Evolutionary conservation across 2,329 filamentous ascomycete species (phyloP).

Genomic region (Macroventuria anomochaeta): DNA sequence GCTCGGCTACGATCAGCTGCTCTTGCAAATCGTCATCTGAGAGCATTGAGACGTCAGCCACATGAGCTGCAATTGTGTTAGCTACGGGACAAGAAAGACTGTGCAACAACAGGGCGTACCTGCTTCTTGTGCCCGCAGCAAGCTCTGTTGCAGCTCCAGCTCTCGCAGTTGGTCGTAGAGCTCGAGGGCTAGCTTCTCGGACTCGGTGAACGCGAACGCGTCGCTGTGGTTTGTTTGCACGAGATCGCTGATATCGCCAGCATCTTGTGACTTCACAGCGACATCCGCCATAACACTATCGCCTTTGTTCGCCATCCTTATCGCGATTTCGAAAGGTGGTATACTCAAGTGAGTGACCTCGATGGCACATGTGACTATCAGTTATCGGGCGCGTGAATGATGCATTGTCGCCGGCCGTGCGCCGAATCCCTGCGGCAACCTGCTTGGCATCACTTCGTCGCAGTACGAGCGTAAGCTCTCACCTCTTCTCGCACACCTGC

Average conservation of each 20-base stretch:
- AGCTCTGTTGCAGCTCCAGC: constrained; percentile 73
- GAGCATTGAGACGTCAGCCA: constrained; percentile 44
- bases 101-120: constrained; percentile 22
- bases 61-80: constrained; percentile 35
- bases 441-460: constrained; percentile 34
- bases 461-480: constrained; percentile 24
- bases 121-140: constrained; percentile 60
- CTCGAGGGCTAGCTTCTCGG: constrained; percentile 70
- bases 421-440: constrained; percentile 36
- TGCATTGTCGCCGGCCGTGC: constrained; percentile 34
- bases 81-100: constrained; percentile 1
- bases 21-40: constrained; percentile 61
- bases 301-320: constrained; percentile 30
- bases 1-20: constrained; percentile 62
- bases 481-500: constrained; percentile 23
- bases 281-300: constrained; percentile 35
- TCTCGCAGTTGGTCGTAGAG: constrained; percentile 76
- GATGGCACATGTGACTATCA: constrained; percentile 15
- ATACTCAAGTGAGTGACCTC: background rate
- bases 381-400: constrained; percentile 25
- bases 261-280: constrained; percentile 12
- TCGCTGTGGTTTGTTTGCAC: constrained; percentile 54
- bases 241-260: constrained; percentile 43
- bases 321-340: background rate
- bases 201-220: constrained; percentile 66